Evolutionary conservation across 2,329 filamentous ascomycete genomes (phyloP).

Genomic region (Talaromyces amestolkiae): DNA sequence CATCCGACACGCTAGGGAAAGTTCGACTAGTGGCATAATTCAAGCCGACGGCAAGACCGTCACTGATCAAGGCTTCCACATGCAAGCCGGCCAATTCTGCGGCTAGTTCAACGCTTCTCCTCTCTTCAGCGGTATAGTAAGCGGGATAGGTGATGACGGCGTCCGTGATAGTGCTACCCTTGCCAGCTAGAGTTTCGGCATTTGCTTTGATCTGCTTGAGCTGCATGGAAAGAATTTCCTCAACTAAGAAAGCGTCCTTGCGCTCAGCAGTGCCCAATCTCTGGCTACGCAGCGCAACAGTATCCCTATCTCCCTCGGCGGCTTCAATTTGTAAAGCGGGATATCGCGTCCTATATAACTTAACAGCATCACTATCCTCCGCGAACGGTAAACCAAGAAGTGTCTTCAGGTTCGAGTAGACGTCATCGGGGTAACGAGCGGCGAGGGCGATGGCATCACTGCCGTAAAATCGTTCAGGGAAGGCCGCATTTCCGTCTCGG

Average conservation of each 20-base stretch:
- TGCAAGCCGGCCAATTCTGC: constrained; percentile 85
- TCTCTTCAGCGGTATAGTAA: constrained; percentile 89
- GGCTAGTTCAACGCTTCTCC: constrained; percentile 77
- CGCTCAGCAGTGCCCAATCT: constrained; percentile 64
- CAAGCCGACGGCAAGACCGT: constrained; percentile 86
- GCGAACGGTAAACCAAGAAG: constrained; percentile 69
- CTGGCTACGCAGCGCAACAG: constrained; percentile 78
- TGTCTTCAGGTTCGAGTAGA: constrained; percentile 90
- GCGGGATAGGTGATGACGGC: constrained; percentile 84
- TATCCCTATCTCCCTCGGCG: constrained; percentile 55
- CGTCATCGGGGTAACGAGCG: constrained; percentile 84
- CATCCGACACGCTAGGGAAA: constrained; percentile 80
- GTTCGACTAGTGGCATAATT: constrained; percentile 92
- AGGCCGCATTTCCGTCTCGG: constrained; percentile 63
- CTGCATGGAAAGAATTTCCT: constrained; percentile 95
- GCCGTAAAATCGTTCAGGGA: constrained; percentile 88
- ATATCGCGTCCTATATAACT: constrained; percentile 71
- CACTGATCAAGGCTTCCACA: constrained; percentile 79
- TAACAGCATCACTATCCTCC: constrained; percentile 51
- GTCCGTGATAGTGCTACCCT: constrained; percentile 70
- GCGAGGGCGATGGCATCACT: constrained; percentile 85
- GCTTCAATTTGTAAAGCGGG: constrained; percentile 71
- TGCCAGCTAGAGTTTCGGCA: constrained; percentile 77
- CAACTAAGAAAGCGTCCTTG: constrained; percentile 66
- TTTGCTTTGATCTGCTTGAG: constrained; percentile 87